phyloP scores from a whole-genome alignment of 2,329 filamentous ascomycete genomes.

The Chaetomiaceae sp. region DNA sequence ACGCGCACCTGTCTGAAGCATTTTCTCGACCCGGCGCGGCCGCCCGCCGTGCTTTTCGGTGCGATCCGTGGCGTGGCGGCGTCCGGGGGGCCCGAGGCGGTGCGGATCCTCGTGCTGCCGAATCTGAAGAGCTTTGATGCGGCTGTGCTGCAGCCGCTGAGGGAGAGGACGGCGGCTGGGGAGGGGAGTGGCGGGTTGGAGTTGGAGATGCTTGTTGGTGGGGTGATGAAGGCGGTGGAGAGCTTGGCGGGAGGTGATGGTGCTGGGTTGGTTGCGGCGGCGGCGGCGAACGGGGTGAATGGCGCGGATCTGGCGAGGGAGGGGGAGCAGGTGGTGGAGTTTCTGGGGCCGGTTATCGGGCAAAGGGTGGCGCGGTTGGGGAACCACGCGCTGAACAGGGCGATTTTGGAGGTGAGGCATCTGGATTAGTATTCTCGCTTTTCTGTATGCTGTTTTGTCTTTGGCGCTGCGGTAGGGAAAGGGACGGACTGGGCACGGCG shows the following conservation, averaged over 20 bases:
- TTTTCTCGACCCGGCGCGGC: slow-evolving; percentile 80
- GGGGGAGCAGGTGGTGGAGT: slow-evolving; percentile 43
- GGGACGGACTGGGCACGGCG: no score
- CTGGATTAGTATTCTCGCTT: slow-evolving; percentile 40
- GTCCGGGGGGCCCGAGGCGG: slow-evolving; percentile 61
- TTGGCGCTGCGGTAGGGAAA: background rate
- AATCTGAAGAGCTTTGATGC: slow-evolving; percentile 51
- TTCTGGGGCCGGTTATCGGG: slow-evolving; percentile 50
- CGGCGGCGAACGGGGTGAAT: slow-evolving; percentile 36
- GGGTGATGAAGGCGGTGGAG: slow-evolving; percentile 48
- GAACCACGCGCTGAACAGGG: slow-evolving; percentile 43
- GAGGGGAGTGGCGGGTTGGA: slow-evolving; percentile 39
- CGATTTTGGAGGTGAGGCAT: slow-evolving; percentile 49
- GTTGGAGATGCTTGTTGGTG: slow-evolving; percentile 50
- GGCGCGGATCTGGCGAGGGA: slow-evolving; percentile 35
- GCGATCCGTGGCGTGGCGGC: slow-evolving; percentile 74
- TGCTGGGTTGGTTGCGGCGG: no score
- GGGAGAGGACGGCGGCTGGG: slow-evolving; percentile 44
- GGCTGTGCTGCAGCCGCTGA: slow-evolving; percentile 47
- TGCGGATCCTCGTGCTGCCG: slow-evolving; percentile 50
- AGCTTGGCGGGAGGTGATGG: slow-evolving; percentile 24
- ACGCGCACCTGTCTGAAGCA: slow-evolving; percentile 90
- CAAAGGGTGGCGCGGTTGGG: slow-evolving; percentile 40
- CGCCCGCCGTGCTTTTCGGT: slow-evolving; percentile 80
- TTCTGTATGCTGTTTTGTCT: background rate